Percentiles rank a stretch among this genome's conserved stretches.
phyloP scores from a whole-genome alignment of 768 basidiomycete species.

The Glaciozyma martinii region DNA sequence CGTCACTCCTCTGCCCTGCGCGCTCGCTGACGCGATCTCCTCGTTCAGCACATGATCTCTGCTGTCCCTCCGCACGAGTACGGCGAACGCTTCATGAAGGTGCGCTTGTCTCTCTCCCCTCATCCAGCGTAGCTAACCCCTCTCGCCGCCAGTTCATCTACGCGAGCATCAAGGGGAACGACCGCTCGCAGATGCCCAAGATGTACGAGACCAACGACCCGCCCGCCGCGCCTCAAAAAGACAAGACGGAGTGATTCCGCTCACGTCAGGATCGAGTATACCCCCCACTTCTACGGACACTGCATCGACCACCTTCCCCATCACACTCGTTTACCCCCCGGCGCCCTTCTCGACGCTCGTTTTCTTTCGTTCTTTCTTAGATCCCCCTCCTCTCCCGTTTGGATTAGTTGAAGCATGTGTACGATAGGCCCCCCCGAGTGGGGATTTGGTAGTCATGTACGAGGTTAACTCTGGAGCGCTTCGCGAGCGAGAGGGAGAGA shows the following conservation, averaged over 20 bases:
- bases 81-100: constrained; percentile 62
- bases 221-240: neutral
- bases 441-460: too few relatives aligned
- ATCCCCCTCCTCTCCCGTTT: too few relatives aligned
- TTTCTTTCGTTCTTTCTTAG: too few relatives aligned
- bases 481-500: too few relatives aligned
- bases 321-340: too few relatives aligned
- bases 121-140: neutral
- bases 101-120: constrained; percentile 37
- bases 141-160: constrained; percentile 55
- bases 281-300: too few relatives aligned
- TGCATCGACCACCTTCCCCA: too few relatives aligned
- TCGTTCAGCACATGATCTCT: constrained; percentile 76
- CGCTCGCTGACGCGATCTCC: neutral
- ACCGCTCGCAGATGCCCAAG: constrained; percentile 46
- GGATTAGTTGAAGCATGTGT: too few relatives aligned
- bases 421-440: too few relatives aligned
- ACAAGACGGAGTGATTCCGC: neutral
- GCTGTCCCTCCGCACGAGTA: constrained; percentile 84
- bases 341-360: too few relatives aligned
- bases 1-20: constrained; percentile 6
- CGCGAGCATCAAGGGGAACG: constrained; percentile 74
- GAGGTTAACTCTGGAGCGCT: too few relatives aligned
- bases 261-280: too few relatives aligned
- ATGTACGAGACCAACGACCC: constrained; percentile 9